Evolutionary conservation across 2,329 filamentous ascomycete species (phyloP).

Genomic region (Penicillium janthinellum): DNA sequence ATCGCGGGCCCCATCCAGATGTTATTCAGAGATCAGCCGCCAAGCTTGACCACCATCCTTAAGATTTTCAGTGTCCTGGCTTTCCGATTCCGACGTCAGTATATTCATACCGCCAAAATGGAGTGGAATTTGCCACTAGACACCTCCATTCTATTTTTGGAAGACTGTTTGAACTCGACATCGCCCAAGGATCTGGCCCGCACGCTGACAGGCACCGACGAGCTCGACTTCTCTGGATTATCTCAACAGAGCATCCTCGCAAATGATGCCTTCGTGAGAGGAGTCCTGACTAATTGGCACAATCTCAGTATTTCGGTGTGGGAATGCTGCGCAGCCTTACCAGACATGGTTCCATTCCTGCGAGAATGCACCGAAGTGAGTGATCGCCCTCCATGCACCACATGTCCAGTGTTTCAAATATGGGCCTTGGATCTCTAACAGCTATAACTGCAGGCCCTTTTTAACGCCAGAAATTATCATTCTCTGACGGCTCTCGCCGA

Average conservation of each 20-base stretch:
- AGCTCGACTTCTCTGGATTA: slow-evolving; percentile 34
- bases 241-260: slow-evolving; percentile 28
- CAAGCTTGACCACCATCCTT: slow-evolving; percentile 35
- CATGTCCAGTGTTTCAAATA: background rate
- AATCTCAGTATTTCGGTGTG: slow-evolving; percentile 36
- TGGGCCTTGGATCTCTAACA: slow-evolving; percentile 2
- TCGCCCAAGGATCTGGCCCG: slow-evolving; percentile 37
- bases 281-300: slow-evolving; percentile 36
- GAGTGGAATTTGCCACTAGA: slow-evolving; percentile 40
- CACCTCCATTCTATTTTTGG: slow-evolving; percentile 35
- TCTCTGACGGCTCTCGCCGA: slow-evolving; percentile 40
- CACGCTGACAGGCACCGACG: slow-evolving; percentile 34
- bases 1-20: slow-evolving; percentile 42
- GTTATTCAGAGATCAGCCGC: slow-evolving; percentile 36
- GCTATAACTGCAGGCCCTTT: slow-evolving; percentile 29
- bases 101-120: slow-evolving; percentile 38
- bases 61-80: slow-evolving; percentile 41
- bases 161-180: slow-evolving; percentile 37
- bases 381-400: background rate
- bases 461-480: slow-evolving; percentile 38
- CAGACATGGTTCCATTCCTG: slow-evolving; percentile 35
- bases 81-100: slow-evolving; percentile 38
- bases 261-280: slow-evolving; percentile 24
- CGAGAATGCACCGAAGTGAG: slow-evolving; percentile 41
- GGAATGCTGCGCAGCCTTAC: slow-evolving; percentile 43